These are phyloP conservation scores for Hanseniaspora gamundiae DNA, from an alignment of 1,139 yeast genomes.

Conservation along the genomic window DNA sequence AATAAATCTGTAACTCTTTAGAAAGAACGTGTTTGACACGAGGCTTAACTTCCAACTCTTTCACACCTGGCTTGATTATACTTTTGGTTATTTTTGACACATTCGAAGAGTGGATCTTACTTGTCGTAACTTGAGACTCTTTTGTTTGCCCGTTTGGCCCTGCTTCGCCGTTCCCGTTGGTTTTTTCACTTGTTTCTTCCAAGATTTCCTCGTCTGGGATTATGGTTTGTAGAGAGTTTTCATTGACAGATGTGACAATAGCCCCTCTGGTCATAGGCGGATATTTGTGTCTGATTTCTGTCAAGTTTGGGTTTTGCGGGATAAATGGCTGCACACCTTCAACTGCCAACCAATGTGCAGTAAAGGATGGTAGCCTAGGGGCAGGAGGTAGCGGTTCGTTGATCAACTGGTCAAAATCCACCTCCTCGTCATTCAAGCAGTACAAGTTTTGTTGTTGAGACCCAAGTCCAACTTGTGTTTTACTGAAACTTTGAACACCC, in stretches of 20 bases:
- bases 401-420: conserved; percentile 86
- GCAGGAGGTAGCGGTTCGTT: conserved; percentile 93
- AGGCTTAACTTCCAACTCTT: conserved; percentile 73
- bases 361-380: conserved; percentile 82
- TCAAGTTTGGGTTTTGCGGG: conserved; percentile 87
- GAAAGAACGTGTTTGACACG: conserved; percentile 94
- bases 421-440: conserved; percentile 80
- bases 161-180: not conserved
- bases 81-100: conserved; percentile 25
- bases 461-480: conserved; percentile 84
- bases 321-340: conserved; percentile 98
- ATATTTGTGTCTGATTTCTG: conserved; percentile 55
- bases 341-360: conserved; percentile 97
- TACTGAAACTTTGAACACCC: conserved; percentile 50
- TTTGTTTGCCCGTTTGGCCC: not conserved
- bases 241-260: conserved; percentile 36
- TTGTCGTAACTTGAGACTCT: not conserved
- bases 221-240: conserved; percentile 22
- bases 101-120: not conserved
- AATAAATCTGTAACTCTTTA: conserved; percentile 84
- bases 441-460: conserved; percentile 55
- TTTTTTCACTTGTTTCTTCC: not conserved
- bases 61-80: conserved; percentile 27
- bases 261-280: conserved; percentile 61
- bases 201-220: conserved; percentile 10